Conservation (phyloP, 129 eudicot species). For the Rutidosis leptorrhynchoides region DNA sequence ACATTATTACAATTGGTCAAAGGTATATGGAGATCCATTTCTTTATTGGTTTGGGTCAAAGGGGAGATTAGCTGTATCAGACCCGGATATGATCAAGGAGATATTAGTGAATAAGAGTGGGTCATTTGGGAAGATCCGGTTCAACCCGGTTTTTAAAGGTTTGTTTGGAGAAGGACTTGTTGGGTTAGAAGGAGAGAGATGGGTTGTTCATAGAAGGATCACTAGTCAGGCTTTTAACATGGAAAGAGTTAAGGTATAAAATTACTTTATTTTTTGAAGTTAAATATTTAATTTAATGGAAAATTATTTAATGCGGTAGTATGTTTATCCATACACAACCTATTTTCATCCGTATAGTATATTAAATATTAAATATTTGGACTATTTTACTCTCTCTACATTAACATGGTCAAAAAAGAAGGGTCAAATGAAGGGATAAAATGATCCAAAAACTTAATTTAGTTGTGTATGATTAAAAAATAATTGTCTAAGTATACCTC, state of each 20-base stretch:
- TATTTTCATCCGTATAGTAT: too few species aligned
- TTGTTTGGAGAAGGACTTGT: slow-evolving; percentile 84
- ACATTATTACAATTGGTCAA: slow-evolving; percentile 72
- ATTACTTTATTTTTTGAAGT: too few species aligned
- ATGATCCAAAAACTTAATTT: too few species aligned
- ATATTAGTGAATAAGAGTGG: slow-evolving; percentile 45
- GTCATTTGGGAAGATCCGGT: slow-evolving; percentile 38
- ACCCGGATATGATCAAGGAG: slow-evolving; percentile 73
- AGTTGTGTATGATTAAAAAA: too few species aligned
- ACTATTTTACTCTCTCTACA: too few species aligned
- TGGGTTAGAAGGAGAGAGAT: slow-evolving; percentile 55
- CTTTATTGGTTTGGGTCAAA: slow-evolving; percentile 82
- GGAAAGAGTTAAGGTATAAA: slow-evolving; percentile 73
- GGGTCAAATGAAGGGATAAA: too few species aligned
- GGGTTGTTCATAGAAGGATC: slow-evolving; percentile 83
- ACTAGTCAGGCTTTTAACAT: slow-evolving; percentile 66
- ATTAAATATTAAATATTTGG: too few species aligned
- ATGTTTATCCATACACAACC: too few species aligned
- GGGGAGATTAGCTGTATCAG: slow-evolving; percentile 59
- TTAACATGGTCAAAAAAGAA: too few species aligned
- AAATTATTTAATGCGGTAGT: too few species aligned
- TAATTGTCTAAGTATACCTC: too few species aligned
- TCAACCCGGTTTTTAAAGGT: slow-evolving; percentile 44
- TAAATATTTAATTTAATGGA: too few species aligned
- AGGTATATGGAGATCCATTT: slow-evolving; percentile 55